Conservation (phyloP, 1,139 yeast species). For the Suhomyces terraborum region DNA sequence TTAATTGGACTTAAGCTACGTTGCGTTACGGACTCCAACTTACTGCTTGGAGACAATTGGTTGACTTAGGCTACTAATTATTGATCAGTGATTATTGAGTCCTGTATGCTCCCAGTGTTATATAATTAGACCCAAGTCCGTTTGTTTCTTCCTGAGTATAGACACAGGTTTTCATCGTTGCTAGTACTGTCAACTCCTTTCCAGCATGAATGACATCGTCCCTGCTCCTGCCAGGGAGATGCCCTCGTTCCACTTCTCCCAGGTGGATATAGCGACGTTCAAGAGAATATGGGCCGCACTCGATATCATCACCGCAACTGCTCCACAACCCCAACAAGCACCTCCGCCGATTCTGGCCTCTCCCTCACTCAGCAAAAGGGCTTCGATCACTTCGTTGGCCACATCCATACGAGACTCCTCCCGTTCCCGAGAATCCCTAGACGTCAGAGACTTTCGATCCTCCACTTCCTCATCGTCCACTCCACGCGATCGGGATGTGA, state of each 20-base stretch:
- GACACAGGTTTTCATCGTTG: no score
- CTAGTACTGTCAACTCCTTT: not conserved
- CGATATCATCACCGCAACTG: slow-evolving; percentile 13
- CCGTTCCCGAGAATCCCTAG: not conserved
- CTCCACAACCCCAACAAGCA: slow-evolving; percentile 1
- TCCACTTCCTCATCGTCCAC: not conserved
- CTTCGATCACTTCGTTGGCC: not conserved
- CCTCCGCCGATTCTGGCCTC: not conserved
- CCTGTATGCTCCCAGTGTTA: not conserved
- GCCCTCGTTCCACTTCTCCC: slow-evolving; percentile 16
- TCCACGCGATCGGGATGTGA: no score
- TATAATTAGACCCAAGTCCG: not conserved
- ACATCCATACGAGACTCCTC: not conserved
- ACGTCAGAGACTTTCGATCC: not conserved
- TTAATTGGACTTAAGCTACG: not conserved
- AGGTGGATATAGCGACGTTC: slow-evolving; percentile 18
- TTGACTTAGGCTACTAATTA: no score
- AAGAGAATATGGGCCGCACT: slow-evolving; percentile 20
- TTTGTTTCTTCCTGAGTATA: not conserved
- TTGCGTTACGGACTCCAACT: slow-evolving; percentile 2
- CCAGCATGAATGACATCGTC: slow-evolving; percentile 6
- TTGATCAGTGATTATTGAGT: no score
- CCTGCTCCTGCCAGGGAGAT: not conserved
- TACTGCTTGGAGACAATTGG: not conserved
- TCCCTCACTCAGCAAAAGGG: not conserved